Evolutionary conservation across 192 early-diverging fungal species (phyloP), one percentile per base, ranked within the genome.

Genomic region (Backusella mclennaniae): DNA sequence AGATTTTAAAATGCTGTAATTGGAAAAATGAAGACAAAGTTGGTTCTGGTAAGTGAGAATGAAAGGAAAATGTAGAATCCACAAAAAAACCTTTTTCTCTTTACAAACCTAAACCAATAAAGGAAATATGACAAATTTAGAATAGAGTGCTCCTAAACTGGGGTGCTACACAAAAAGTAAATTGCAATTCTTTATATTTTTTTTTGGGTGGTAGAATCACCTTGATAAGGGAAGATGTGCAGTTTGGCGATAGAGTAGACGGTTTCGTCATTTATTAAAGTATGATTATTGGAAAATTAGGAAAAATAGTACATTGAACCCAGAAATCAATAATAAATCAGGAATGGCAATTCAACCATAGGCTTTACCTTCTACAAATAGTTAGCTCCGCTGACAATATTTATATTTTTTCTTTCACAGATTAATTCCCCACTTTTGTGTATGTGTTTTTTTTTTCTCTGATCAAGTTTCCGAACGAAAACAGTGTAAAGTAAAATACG

Each of bases 1-100:
- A 63, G 21, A 63, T 63, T 63, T 63, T 29, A 63, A 63, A 63
- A 63, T 63, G 23, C 56, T 63, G 56, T 63, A 63, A 63, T 63
- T 63, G 56, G 56, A 63, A 63, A 63, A 63, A 23, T 56, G 9
- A 56, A 56, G 53, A 23, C 53, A 56, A 56, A 56, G 53, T 26
- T 56, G 53, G 21, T 56, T 56, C 15, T 56, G 56, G 56, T 26
- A 26, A 59, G 23, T 59, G 11, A 14, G 4, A 12, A 26, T 3
- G 6, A 59, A 59, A 26, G 53, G 11, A 26, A 59, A 59, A 26
- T 26, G 21, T 59, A 59, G 53, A 59, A 59, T 59, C 53, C 53
- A 59, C 23, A 59, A 59, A 59, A 59, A 59, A 59, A 21, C 21
- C 21, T 11, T n/a, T 15, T 52, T 9, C 23, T 53, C 8, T 56